Conservation (phyloP, 805 yeast species). For the Zygosaccharomyces rouxii region DNA sequence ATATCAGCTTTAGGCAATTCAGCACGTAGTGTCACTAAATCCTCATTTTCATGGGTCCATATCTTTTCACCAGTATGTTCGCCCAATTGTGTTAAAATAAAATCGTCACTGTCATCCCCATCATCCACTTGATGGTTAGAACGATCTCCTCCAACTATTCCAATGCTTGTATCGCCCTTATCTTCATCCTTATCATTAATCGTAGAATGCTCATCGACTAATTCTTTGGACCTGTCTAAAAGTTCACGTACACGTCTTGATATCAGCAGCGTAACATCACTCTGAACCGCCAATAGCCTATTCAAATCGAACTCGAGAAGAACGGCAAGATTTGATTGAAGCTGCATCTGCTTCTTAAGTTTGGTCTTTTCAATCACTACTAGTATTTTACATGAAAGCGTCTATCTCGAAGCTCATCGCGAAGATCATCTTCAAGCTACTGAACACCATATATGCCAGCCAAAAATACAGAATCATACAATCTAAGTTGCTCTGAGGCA, state of each 20-base stretch:
- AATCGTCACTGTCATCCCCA: slow-evolving; percentile 21
- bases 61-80: slow-evolving; percentile 9
- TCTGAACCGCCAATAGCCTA: slow-evolving; percentile 24
- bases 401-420: background rate
- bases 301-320: slow-evolving; percentile 18
- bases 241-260: slow-evolving; percentile 8
- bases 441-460: background rate
- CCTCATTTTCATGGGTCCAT: slow-evolving; percentile 2
- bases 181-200: background rate
- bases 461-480: background rate
- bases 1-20: slow-evolving; percentile 7
- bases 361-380: background rate
- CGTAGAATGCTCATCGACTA: background rate
- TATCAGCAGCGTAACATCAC: slow-evolving; percentile 20
- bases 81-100: slow-evolving; percentile 24
- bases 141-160: background rate
- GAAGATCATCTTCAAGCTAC: background rate
- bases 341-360: slow-evolving; percentile 1
- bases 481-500: slow-evolving; percentile 10
- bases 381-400: background rate
- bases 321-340: slow-evolving; percentile 10
- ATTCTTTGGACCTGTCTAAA: background rate
- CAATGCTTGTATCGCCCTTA: background rate
- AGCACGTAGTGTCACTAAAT: background rate
- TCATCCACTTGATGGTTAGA: background rate